Evolutionary conservation across 331 rosid genomes (phyloP), one percentile per base, ranked within the genome.

Genomic region (Pyracantha coccinea): DNA sequence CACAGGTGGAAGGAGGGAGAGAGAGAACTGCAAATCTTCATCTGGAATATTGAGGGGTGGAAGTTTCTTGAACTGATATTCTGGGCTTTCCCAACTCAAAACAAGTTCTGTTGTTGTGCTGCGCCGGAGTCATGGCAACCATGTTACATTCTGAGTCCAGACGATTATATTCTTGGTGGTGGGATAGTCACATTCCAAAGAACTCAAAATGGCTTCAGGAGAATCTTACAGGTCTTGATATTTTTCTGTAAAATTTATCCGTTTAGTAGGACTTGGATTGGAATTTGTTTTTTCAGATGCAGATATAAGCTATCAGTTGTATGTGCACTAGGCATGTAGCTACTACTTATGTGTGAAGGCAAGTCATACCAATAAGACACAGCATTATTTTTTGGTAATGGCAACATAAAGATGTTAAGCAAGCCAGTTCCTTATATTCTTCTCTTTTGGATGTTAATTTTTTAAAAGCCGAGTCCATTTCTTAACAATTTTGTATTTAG

Each of bases 151-250:
- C 93, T 1, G 99, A 90, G 70, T 83, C 98, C 54, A 78, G 90
- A 77, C 96, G 90, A 71, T 82, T 89, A 57, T 96, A 96, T 81
- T 96, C 99, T 71, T 92, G 99, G 99, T 90, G 97, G 98, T 95
- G 99, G 99, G 99, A 95, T 77, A 95, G 99, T 78, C 99, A 92
- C 84, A 84, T 86, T 77, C 99, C 98, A 60, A 90, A 85, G 75
- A 95, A 89, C 77, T 96, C 99, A 27, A 96, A 96, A 89, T 96
- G 99, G 99, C 98, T 96, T 79, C 92, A 87, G 85, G 98, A 96
- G 74, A 96, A 92, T 85, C 99, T 96, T 77, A 60, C 97, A 84
- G 99, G 99, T 92, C 47, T 72, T 78, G 54, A 62, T 50, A 60
- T 69, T 25, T 76, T 72, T 45, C 52, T 32, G 19, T 29, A 10